A percentile compares a stretch with the other conserved stretches of the same genome.
phyloP scores from a whole-genome alignment of 2,329 filamentous ascomycete species.

The Coniella vitis region DNA sequence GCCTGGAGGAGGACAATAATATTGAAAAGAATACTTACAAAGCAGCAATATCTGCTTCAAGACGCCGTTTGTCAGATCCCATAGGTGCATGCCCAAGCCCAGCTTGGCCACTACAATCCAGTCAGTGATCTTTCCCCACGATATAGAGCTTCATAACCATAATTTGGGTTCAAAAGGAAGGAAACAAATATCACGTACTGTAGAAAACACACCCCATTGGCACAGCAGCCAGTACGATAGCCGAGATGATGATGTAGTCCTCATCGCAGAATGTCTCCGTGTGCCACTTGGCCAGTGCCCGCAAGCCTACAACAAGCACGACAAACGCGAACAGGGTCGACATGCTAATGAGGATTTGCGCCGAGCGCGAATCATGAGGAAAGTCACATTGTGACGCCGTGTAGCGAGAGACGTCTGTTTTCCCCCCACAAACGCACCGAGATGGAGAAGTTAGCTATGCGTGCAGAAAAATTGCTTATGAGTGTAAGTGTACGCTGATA shows the following conservation, averaged over 20 bases:
- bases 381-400: conserved; percentile 2
- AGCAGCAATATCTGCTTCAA: conserved; percentile 6
- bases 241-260: conserved; percentile 10
- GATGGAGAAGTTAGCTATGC: too few relatives aligned
- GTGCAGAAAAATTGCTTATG: too few relatives aligned
- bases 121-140: neutral
- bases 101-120: conserved; percentile 1
- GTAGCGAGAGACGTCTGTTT: conserved; percentile 4
- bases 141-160: neutral
- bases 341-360: conserved; percentile 2
- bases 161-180: too few relatives aligned
- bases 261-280: conserved; percentile 8
- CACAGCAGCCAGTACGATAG: conserved; percentile 1
- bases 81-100: conserved; percentile 14
- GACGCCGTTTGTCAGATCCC: conserved; percentile 13
- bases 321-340: conserved; percentile 2
- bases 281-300: conserved; percentile 3
- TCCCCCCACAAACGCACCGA: too few relatives aligned
- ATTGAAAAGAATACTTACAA: neutral
- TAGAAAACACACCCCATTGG: conserved; percentile 1
- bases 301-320: conserved; percentile 3
- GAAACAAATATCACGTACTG: conserved; percentile 2
- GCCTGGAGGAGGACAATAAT: neutral
- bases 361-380: conserved; percentile 7
- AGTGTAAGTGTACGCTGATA: too few relatives aligned